phyloP scores from a whole-genome alignment of 2,329 filamentous ascomycete genomes.

The Neurospora sp. region DNA sequence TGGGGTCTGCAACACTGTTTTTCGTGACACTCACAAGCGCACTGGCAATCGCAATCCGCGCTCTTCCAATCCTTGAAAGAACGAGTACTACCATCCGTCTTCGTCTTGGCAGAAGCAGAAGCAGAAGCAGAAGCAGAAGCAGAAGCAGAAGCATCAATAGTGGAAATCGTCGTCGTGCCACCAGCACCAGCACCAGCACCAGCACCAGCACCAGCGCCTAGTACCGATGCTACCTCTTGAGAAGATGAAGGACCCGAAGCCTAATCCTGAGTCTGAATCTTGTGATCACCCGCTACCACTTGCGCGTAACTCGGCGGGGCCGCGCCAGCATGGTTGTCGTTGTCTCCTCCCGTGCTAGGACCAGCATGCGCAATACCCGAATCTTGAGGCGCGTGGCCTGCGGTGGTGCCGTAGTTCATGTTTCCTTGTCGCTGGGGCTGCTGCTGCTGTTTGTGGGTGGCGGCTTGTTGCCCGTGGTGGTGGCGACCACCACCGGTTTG shows the following conservation, averaged over 20 bases:
- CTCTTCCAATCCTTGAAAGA: not conserved
- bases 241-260: not conserved
- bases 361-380: not conserved
- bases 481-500: constrained; percentile 1
- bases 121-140: no score
- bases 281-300: constrained; percentile 81
- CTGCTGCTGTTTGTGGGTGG: constrained; percentile 28
- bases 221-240: not conserved
- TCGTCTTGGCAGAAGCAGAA: not conserved
- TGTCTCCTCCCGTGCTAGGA: constrained; percentile 16
- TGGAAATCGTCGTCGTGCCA: not conserved
- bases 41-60: not conserved
- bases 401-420: constrained; percentile 40
- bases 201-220: not conserved
- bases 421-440: constrained; percentile 23
- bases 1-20: not conserved
- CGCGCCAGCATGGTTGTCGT: constrained; percentile 31
- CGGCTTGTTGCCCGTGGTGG: constrained; percentile 6
- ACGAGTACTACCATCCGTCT: not conserved
- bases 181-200: not conserved
- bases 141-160: no score
- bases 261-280: constrained; percentile 65
- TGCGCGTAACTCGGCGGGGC: constrained; percentile 82
- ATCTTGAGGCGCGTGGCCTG: constrained; percentile 12
- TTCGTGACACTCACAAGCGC: not conserved